phyloP scores from a whole-genome alignment of 257 asterid species.

The Solanum habrochaites region DNA sequence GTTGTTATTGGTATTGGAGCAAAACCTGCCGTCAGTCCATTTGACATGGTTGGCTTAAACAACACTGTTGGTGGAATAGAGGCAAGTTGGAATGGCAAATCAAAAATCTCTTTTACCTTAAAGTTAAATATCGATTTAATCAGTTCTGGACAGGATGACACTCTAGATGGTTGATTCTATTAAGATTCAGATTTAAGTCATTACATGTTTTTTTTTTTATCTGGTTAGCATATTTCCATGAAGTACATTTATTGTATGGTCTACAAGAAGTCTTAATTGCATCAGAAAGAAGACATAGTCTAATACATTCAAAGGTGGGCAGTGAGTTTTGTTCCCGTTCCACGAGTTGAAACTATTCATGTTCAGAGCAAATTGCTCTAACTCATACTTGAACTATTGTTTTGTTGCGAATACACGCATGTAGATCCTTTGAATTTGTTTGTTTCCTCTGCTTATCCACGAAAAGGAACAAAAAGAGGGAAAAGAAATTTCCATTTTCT shows the following conservation, averaged over 20 bases:
- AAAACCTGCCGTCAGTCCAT: slow-evolving; percentile 75
- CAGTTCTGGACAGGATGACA: neutral
- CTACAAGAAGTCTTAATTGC: neutral
- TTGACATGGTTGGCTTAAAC: slow-evolving; percentile 63
- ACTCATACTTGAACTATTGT: neutral
- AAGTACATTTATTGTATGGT: neutral
- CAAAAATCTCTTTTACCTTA: neutral
- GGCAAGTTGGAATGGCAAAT: slow-evolving; percentile 10
- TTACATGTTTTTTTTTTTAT: neutral
- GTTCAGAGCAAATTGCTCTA: neutral
- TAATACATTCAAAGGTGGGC: neutral
- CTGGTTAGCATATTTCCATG: neutral
- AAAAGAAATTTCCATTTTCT: neutral
- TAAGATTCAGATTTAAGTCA: neutral
- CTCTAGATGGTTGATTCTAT: neutral
- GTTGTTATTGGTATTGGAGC: slow-evolving; percentile 93
- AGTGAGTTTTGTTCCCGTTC: neutral
- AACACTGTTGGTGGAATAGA: slow-evolving; percentile 77
- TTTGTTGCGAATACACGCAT: neutral
- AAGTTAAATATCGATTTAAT: neutral
- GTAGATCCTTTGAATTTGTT: neutral
- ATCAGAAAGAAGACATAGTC: neutral
- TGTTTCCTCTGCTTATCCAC: neutral
- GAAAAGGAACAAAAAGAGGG: neutral
- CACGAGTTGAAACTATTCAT: neutral